phyloP scores from a whole-genome alignment of 2,329 filamentous ascomycete species.

The Iodosphaeria phyllophila region DNA sequence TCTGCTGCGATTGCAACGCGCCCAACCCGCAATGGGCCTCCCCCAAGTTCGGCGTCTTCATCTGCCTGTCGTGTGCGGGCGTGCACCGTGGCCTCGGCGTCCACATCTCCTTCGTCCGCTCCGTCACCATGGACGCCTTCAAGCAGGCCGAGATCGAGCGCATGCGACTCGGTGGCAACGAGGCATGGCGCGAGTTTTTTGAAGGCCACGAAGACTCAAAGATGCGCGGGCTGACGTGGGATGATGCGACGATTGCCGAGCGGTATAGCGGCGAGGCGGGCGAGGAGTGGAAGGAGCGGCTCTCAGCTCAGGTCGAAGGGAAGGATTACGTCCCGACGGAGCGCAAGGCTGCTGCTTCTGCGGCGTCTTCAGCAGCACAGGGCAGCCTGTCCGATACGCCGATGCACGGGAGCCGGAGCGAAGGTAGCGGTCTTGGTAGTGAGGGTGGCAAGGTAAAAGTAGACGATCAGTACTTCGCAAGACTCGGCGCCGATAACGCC shows the following conservation, averaged over 20 bases:
- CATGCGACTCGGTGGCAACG: constrained; percentile 86
- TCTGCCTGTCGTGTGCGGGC: constrained; percentile 90
- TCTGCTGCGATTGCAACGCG: constrained; percentile 88
- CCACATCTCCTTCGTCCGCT: constrained; percentile 95
- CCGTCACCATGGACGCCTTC: constrained; percentile 97
- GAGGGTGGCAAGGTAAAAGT: constrained; percentile 36
- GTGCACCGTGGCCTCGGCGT: constrained; percentile 89
- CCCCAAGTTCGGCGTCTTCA: constrained; percentile 96
- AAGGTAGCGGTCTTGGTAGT: constrained; percentile 16
- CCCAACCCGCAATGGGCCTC: constrained; percentile 96
- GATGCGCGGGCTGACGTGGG: constrained; percentile 54
- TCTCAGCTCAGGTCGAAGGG: constrained; percentile 76
- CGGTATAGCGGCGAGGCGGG: constrained; percentile 78
- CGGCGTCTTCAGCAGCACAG: constrained; percentile 15
- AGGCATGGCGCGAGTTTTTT: constrained; percentile 74
- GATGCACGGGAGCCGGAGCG: too few relatives aligned
- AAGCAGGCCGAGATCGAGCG: constrained; percentile 82
- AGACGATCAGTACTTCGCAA: constrained; percentile 81
- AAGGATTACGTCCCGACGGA: constrained; percentile 64
- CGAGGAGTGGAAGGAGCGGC: constrained; percentile 86
- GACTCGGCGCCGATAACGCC: constrained; percentile 69
- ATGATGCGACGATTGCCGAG: constrained; percentile 77
- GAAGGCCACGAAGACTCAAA: constrained; percentile 49
- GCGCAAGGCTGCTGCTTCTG: constrained; percentile 27
- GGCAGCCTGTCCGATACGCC: constrained; percentile 17